Base-by-base conservation (phyloP, 2,329 filamentous ascomycete genomes). In the Cladosporium sp. region DNA sequence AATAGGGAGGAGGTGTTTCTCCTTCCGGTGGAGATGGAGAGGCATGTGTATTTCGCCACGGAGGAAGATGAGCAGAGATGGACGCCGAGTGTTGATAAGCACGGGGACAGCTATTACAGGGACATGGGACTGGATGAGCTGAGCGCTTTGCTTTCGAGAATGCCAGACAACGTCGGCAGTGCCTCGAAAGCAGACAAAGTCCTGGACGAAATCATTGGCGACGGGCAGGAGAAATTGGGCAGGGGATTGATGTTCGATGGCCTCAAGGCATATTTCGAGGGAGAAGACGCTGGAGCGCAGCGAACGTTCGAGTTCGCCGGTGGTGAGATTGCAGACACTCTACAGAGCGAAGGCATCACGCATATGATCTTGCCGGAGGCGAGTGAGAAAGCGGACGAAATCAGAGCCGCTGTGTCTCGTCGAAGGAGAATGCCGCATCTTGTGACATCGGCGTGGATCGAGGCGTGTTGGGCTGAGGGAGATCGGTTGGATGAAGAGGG, bases 31-130 rank as follows among this genome's bases (percentile, higher is more conserved):
- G 83, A 86, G 55, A 75, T 79, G 17, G 70, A 73, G 0, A 90
- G 97, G 60, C 74, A 97, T 60, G 85, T 93, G 54, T 82, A 85
- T 61, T 82, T 82, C 0, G 80, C 78, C 0, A 78, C 83, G 3
- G 76, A 73, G 1, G 74, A 83, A 37, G 72, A 73, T 6, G 72
- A 75, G 7, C 32, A 22, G n/a, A 24, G 32, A 17, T 80, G 85
- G 8, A 74, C 79, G 32, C 70, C 72, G 3, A 88, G 86, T 56
- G 77, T 86, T 2, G 93, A 99, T 65, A 72, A 77, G 47, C 93
- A 82, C 59, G 87, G 86, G 0, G 93, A 99, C 65, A 91, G 89
- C 62, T 97, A 88, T 68, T 79, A 83, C 1, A 77, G 91, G 3
- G 83, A 95, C 59, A 72, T 86, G 7, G 76, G 74, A 1, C 59